Conservation (phyloP, 148 eudicot genomes). For the Camellia sinensis region DNA sequence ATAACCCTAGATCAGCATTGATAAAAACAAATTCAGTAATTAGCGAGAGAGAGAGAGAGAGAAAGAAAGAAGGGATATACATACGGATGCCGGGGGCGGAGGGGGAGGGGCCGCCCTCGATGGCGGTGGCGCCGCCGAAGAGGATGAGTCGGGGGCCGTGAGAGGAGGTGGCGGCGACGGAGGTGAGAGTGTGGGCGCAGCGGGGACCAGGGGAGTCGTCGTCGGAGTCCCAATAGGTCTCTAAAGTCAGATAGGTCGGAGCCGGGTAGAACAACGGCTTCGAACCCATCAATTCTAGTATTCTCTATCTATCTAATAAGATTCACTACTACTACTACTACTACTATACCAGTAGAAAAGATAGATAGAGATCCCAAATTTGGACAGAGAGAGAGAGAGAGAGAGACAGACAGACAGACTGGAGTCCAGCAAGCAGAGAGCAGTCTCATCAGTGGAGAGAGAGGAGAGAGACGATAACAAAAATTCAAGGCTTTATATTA, state of each 20-base stretch:
- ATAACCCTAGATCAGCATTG: constrained; percentile 52
- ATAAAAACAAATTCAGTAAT: constrained; percentile 7
- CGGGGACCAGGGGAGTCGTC: constrained; percentile 92
- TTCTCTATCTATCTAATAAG: too few relatives aligned
- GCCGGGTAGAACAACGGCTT: constrained; percentile 80
- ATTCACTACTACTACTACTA: too few relatives aligned
- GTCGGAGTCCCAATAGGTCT: constrained; percentile 75
- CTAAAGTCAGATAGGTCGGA: constrained; percentile 59
- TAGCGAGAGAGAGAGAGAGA: not conserved
- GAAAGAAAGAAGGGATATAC: not conserved
- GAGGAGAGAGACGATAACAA: too few relatives aligned
- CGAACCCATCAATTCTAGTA: constrained; percentile 44
- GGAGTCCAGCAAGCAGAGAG: too few relatives aligned
- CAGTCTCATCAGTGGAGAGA: too few relatives aligned
- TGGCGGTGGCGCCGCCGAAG: constrained; percentile 96
- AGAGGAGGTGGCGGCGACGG: constrained; percentile 73
- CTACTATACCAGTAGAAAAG: too few relatives aligned
- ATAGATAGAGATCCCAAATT: too few relatives aligned
- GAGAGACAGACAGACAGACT: too few relatives aligned
- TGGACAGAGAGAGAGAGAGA: too few relatives aligned
- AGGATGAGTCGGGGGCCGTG: constrained; percentile 89
- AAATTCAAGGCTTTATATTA: too few relatives aligned
- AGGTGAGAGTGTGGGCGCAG: constrained; percentile 84
- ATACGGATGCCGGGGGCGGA: constrained; percentile 69
- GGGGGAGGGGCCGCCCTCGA: constrained; percentile 66